Base-by-base conservation (phyloP, 1,284 basidiomycete genomes). In the Leucoagaricus sp. region DNA sequence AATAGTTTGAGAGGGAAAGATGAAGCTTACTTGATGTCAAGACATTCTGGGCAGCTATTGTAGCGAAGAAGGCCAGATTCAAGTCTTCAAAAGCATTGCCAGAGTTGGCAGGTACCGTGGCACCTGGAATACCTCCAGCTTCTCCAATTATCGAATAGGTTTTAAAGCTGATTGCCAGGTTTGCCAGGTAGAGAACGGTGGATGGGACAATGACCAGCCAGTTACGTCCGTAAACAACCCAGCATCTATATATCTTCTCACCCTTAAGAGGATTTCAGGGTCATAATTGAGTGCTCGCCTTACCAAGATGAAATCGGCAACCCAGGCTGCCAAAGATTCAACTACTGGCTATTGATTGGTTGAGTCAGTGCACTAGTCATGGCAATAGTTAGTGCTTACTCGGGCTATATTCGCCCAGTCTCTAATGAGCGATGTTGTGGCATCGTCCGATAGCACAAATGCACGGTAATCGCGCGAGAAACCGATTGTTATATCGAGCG, bases 221-320 rank as follows among this genome's bases (percentile, higher is more conserved):
- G 0, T 31, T 28, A 10, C 47, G 47, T 34, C 31, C 47, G 19
- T 49, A 34, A 19, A 49, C 47, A 38, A 49, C 23, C 47, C 47
- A 49, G 23, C 47, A 49, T 34, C 47, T 33, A 17, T 49, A 49
- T 33, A 49, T 49, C 47, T 49, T 15, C 4, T 38, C 12, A 6
- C 17, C 13, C 6, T 10, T 38, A 8, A 38, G 13, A 5, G n/a
- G 4, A 38, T 10, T 15, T 9, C 4, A n/a, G 13, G 17, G 12
- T n/a, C 13, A n/a, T 5, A n/a, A 13, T n/a, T 13, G 36, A 38
- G 4, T 6, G 17, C 4, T 15, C 40, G 9, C 33, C 25, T 17
- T 53, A 53, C 51, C 40, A 53, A 28, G 41, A 44, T 17, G 26
- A 53, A 53, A 19, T 53, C 51, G 3, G 38, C 51, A 28, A 23